Evolutionary conservation across 257 asterid genomes (phyloP), one percentile per base, ranked within the genome.

Genomic region (Cinchona pubescens): DNA sequence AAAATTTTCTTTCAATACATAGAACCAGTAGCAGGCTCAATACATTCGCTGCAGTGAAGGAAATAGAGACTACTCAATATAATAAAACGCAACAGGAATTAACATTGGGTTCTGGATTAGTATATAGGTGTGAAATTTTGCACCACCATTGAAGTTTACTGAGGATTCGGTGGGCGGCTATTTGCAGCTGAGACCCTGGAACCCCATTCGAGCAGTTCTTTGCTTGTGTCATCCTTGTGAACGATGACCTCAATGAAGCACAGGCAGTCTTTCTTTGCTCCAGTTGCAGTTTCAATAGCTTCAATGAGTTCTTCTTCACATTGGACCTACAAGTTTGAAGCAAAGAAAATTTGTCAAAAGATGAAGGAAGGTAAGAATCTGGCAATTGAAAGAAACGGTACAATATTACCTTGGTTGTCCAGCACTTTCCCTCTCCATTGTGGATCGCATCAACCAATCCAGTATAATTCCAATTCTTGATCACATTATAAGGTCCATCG

Each of bases 201-300:
- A 7, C 96, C 97, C 96, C 96, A 92, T 69, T 92, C 93, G 18
- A 92, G 96, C 16, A 92, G 87, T 67, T 90, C 97, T 85, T 92
- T 92, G 89, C 97, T 92, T 2, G 96, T 92, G 59, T 92, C 96
- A 27, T 92, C 96, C 80, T 86, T 90, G 87, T 92, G 97, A n/a
- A 79, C 92, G 55, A 90, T 86, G 35, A 90, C 92, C 82, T 92
- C 97, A 3, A 92, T 88, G 86, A 92, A 89, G 74, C 97, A 92
- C 76, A 92, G 29, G 74, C 90, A 79, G 29, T 89, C 92, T 72
- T 84, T 84, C 85, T 88, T 86, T 35, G 77, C 83, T 32, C 83
- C 90, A 1, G 83, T 86, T 8, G 94, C 96, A 0, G 87, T 88
- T 30, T 79, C 86, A 0, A 90, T 88, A 40, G 92, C 96, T 77